These are phyloP conservation scores for Cenchrus americanus DNA, from an alignment of 176 grass and related monocot species.

Conservation along the genomic window DNA sequence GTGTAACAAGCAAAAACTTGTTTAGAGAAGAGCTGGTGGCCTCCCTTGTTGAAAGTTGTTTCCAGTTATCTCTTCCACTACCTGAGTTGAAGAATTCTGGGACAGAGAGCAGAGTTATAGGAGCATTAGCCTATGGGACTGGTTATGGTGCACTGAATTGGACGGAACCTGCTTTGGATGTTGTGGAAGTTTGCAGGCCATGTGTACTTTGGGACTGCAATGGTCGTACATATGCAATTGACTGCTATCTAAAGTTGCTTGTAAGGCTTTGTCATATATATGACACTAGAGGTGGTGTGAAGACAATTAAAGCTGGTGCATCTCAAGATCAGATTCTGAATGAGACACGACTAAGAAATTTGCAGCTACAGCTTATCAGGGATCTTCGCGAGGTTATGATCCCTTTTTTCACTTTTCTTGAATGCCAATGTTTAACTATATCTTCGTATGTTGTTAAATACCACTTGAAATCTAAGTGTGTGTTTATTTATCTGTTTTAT, in stretches of 20 bases:
- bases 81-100: slow-evolving; percentile 95
- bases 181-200: slow-evolving; percentile 93
- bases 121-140: slow-evolving; percentile 98
- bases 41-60: slow-evolving; percentile 95
- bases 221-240: slow-evolving; percentile 87
- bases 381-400: slow-evolving; percentile 90
- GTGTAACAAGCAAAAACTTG: slow-evolving; percentile 87
- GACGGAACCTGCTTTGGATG: slow-evolving; percentile 96
- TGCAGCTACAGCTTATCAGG: slow-evolving; percentile 93
- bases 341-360: slow-evolving; percentile 95
- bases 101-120: slow-evolving; percentile 97
- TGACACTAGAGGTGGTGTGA: slow-evolving; percentile 93
- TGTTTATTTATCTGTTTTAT: slow-evolving; percentile 29
- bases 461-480: background rate
- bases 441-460: slow-evolving; percentile 3
- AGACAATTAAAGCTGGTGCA: slow-evolving; percentile 91
- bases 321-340: slow-evolving; percentile 99
- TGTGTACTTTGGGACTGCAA: slow-evolving; percentile 97
- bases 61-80: slow-evolving; percentile 92
- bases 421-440: slow-evolving; percentile 17
- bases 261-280: slow-evolving; percentile 97
- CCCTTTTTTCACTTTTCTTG: slow-evolving; percentile 15
- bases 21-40: slow-evolving; percentile 97
- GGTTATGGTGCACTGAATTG: slow-evolving; percentile 97
- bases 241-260: slow-evolving; percentile 96